Evolutionary conservation across 148 eudicot species (phyloP), one percentile per base, ranked within the genome.

Genomic region (Nepenthes gracilis): DNA sequence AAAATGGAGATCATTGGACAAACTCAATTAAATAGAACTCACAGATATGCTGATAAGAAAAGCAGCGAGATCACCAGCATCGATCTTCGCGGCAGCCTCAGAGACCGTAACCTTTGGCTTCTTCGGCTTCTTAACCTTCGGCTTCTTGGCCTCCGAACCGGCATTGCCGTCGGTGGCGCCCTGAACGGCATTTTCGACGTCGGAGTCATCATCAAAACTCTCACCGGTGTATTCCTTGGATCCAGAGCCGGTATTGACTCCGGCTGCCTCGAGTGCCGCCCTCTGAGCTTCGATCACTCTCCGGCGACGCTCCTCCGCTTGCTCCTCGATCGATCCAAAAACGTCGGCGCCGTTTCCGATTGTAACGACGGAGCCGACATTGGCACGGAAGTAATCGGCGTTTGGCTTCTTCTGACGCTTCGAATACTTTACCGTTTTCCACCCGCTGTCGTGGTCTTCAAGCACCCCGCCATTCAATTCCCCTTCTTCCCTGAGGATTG

Each of bases 211-310:
- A 23, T 38, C 60, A 11, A 13, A 36, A 47, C 52, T 66, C 7
- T 49, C 66, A 11, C 59, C 72, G 32, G 55, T 53, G 40, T 43
- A 15, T 13, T 55, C 67, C 58, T 23, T 57, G 1, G 54, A 11
- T 63, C 62, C 6, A 37, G 58, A 64, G 6, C 34, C 47, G 34
- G 58, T 33, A n/a, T 32, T 40, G 36, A 43, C 54, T 9, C 33
- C 33, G 2, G 5, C 57, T 2, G 34, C 72, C 72, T 47, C 67
- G 3, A 69, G 57, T 1, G 66, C 67, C 12, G 62, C 67, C 53
- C 51, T 40, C 67, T 69, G 72, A n/a, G 72, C 72, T 59, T 69
- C 67, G 47, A 69, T 63, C 40, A 57, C 61, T 15, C 72, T 67
- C 9, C 72, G 72, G 40, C 66, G 72, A 5, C 67, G 72, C 35